Evolutionary conservation across 345 rosid species (phyloP), one percentile per base, ranked within the genome.

Genomic region (Eutrema japonicum): DNA sequence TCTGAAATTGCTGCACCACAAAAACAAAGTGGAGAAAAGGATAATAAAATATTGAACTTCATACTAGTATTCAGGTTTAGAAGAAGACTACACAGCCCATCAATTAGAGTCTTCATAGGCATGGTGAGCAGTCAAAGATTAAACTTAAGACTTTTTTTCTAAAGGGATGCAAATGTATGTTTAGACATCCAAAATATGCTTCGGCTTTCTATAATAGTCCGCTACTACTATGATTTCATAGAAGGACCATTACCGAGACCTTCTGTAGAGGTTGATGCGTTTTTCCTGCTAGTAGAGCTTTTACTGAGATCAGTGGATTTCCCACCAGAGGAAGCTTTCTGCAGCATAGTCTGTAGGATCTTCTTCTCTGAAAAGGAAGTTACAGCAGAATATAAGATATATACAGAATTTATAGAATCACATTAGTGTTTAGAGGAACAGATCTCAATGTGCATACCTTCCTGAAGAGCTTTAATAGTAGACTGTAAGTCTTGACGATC

Each of bases 391-490:
- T 30, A 61, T 29, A 32, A 22, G 64, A 41, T 43, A 67, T 57
- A 43, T 40, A 71, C 37, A 41, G 43, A 29, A 74, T 67, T 48
- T 60, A 7, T 45, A 71, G 27, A 22, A 66, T 52, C 27, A 59
- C 55, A 67, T 61, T 33, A 60, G 54, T 18, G 10, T 36, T 30
- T 35, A 4, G 42, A 52, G 55, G 37, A 73, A 68, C 26, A n/a
- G 27, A 13, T 62, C 12, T 61, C 64, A 54, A 52, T 41, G 70
- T 30, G 68, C 64, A 62, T 70, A 90, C 99, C 99, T 85, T 96
- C 99, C 80, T 90, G 91, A 48, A 96, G 90, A 75, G 96, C 93
- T 80, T 83, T 88, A 54, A 92, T 83, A 69, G 98, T 92, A 69
- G 84, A 82, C 47, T 88, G 92, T 62, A 96, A 85, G 82, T 96